phyloP scores from a whole-genome alignment of 805 yeast genomes.

The Yamadazyma endophytica region DNA sequence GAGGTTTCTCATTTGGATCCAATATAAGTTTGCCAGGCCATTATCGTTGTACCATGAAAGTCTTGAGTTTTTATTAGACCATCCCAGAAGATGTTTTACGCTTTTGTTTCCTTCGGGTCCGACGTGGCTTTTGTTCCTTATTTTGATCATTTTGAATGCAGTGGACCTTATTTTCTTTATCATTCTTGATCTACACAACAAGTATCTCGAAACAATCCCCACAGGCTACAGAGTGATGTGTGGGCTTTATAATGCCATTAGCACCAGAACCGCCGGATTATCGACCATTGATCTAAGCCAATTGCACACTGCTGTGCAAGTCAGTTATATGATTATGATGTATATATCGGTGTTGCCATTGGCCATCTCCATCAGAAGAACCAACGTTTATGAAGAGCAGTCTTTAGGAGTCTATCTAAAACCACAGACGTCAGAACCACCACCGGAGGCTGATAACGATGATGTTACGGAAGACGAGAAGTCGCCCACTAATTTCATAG shows the following conservation, averaged over 20 bases:
- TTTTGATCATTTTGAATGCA: slow-evolving; percentile 66
- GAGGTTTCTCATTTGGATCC: slow-evolving; percentile 77
- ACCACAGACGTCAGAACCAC: slow-evolving; percentile 24
- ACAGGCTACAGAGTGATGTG: slow-evolving; percentile 69
- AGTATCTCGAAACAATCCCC: slow-evolving; percentile 49
- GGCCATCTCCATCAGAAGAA: slow-evolving; percentile 93
- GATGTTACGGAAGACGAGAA: slow-evolving; percentile 30
- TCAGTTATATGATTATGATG: slow-evolving; percentile 95
- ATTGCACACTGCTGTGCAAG: slow-evolving; percentile 88
- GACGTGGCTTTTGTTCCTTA: slow-evolving; percentile 89
- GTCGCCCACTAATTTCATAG: slow-evolving; percentile 61
- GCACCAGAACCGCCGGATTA: slow-evolving; percentile 94
- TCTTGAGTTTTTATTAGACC: slow-evolving; percentile 81
- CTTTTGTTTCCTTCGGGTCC: slow-evolving; percentile 87
- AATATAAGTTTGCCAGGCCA: slow-evolving; percentile 64
- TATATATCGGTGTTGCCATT: slow-evolving; percentile 93
- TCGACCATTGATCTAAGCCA: slow-evolving; percentile 62
- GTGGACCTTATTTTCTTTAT: slow-evolving; percentile 79
- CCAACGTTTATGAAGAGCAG: slow-evolving; percentile 97
- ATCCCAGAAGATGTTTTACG: slow-evolving; percentile 96
- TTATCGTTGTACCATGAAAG: slow-evolving; percentile 68
- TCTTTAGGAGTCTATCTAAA: slow-evolving; percentile 79
- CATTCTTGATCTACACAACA: slow-evolving; percentile 63
- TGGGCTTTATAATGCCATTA: slow-evolving; percentile 86
- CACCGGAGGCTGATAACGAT: too few relatives aligned